phyloP scores from a whole-genome alignment of 2,329 filamentous ascomycete genomes.

The Fonsecaea monophora region DNA sequence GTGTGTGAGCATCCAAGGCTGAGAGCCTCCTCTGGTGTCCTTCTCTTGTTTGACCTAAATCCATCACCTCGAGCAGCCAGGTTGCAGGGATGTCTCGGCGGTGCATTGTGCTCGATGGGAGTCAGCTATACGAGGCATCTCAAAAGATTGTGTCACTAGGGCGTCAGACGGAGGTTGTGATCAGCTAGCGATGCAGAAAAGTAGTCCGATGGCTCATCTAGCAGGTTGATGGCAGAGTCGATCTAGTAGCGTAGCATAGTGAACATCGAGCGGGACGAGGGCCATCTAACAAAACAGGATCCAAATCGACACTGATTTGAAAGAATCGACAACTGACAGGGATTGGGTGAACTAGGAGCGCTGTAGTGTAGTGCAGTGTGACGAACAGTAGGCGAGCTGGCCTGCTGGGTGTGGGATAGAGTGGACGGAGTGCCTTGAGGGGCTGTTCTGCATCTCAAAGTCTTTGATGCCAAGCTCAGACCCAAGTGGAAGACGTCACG shows the following conservation, averaged over 20 bases:
- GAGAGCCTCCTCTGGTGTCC: neutral
- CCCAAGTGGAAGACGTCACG: neutral
- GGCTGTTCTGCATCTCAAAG: neutral
- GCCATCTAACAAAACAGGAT: neutral
- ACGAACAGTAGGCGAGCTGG: neutral
- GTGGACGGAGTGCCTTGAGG: neutral
- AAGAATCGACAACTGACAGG: neutral
- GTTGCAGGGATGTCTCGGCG: neutral
- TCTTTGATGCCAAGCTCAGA: neutral
- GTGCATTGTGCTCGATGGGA: neutral
- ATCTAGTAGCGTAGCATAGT: neutral
- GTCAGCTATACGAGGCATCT: neutral
- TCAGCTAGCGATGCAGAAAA: neutral
- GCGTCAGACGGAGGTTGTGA: neutral
- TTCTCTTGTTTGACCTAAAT: neutral
- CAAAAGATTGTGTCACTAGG: neutral
- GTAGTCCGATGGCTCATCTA: neutral
- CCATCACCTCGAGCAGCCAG: neutral
- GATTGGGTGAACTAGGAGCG: neutral
- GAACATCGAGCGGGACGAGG: neutral
- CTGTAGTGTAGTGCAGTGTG: neutral
- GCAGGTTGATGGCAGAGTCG: neutral
- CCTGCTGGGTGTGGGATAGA: neutral
- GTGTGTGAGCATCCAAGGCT: neutral
- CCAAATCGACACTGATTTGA: neutral